These are phyloP conservation scores for Hypholoma sublateritium DNA, from an alignment of 768 basidiomycete genomes.

Conservation along the genomic window DNA sequence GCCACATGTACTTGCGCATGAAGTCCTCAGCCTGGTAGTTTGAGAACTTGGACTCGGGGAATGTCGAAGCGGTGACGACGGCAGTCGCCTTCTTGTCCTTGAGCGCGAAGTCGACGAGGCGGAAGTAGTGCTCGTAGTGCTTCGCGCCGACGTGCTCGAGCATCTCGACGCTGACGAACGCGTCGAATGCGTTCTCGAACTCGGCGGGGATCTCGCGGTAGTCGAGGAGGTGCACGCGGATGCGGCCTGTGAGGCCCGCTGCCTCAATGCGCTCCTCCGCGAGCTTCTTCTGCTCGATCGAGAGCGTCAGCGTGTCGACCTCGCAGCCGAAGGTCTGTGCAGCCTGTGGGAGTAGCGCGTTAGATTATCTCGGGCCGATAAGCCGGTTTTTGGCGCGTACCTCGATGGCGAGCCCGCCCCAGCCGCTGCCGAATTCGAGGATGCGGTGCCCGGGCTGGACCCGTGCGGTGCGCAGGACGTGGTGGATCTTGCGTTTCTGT, in stretches of 20 bases:
- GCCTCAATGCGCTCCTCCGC: slow-evolving; percentile 81
- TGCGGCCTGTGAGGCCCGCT: slow-evolving; percentile 66
- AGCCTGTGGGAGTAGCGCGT: slow-evolving; percentile 42
- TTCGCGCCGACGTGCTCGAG: slow-evolving; percentile 65
- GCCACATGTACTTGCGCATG: slow-evolving; percentile 89
- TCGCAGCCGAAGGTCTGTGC: slow-evolving; percentile 73
- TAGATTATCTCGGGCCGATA: slow-evolving; percentile 1
- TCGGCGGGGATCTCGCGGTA: slow-evolving; percentile 85
- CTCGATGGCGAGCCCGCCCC: slow-evolving; percentile 91
- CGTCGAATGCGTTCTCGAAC: slow-evolving; percentile 80
- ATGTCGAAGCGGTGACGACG: slow-evolving; percentile 69
- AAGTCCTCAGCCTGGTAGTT: slow-evolving; percentile 82
- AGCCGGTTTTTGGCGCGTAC: slow-evolving; percentile 31
- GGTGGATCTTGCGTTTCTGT: slow-evolving; percentile 79
- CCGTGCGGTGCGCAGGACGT: slow-evolving; percentile 76
- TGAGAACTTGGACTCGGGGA: slow-evolving; percentile 68
- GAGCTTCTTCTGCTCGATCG: slow-evolving; percentile 81
- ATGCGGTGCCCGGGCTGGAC: slow-evolving; percentile 80
- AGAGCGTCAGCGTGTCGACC: slow-evolving; percentile 88
- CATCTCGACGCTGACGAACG: slow-evolving; percentile 81
- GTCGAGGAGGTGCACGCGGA: slow-evolving; percentile 88
- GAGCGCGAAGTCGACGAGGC: slow-evolving; percentile 74
- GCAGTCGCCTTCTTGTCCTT: slow-evolving; percentile 66
- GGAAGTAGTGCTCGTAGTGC: slow-evolving; percentile 71
- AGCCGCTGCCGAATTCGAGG: slow-evolving; percentile 91